Conservation (phyloP, 2,329 filamentous ascomycete genomes). For the Ceratocystis cacaofunesta region DNA sequence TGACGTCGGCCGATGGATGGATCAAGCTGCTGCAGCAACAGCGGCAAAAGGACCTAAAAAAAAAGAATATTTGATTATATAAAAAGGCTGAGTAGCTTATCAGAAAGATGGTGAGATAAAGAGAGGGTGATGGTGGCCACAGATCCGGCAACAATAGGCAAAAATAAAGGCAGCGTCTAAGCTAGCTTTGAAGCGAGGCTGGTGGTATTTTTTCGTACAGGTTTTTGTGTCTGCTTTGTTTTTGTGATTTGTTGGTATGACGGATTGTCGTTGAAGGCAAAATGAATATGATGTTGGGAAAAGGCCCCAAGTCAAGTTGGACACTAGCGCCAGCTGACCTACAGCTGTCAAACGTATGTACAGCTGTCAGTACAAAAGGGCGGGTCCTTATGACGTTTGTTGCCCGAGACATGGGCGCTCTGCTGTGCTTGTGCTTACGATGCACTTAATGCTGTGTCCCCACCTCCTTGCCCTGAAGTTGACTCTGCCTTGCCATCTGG, state of each 20-base stretch:
- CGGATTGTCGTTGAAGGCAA: neutral
- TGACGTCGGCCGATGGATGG: neutral
- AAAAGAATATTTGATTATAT: constrained; percentile 1
- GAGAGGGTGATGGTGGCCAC: neutral
- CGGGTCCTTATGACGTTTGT: no score
- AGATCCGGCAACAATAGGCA: neutral
- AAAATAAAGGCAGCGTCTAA: neutral
- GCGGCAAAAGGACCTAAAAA: neutral
- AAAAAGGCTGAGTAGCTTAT: neutral
- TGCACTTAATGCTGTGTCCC: no score
- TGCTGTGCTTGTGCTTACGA: no score
- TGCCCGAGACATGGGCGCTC: no score
- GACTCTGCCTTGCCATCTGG: no score
- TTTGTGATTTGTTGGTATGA: neutral
- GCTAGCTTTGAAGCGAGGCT: neutral
- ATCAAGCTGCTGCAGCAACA: neutral
- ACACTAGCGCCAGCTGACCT: neutral
- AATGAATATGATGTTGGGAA: neutral
- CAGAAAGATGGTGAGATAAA: neutral
- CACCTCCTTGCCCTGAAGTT: no score
- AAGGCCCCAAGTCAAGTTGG: neutral
- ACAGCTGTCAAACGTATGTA: neutral
- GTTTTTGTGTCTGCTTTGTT: neutral
- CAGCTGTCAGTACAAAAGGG: neutral
- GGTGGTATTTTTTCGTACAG: neutral